Percentiles rank a stretch among this genome's conserved stretches.
phyloP scores from a whole-genome alignment of 2,329 filamentous ascomycete species.

The Verticillium longisporum region DNA sequence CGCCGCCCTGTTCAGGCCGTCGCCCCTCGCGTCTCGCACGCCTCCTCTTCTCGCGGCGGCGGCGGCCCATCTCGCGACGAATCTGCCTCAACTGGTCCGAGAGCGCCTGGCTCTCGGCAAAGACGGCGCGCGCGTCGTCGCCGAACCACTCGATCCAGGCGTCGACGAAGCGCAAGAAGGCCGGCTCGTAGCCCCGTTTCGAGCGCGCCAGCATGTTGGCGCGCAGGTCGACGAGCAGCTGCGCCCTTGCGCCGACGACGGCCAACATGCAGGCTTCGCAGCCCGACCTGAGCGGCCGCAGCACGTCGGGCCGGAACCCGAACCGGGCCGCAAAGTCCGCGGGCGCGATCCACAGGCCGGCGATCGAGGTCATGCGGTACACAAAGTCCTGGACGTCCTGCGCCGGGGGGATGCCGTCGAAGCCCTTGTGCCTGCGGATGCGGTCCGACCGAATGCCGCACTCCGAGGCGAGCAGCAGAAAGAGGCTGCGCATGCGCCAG shows the following conservation, averaged over 20 bases:
- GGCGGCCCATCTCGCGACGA: neutral
- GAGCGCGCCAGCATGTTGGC: slow-evolving; percentile 28
- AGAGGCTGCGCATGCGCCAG: slow-evolving; percentile 35
- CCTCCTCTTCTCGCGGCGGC: neutral
- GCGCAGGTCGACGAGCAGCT: slow-evolving; percentile 36
- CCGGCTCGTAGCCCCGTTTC: slow-evolving; percentile 16
- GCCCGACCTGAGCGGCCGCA: slow-evolving; percentile 21
- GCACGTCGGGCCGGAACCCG: slow-evolving; percentile 17
- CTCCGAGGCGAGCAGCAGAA: slow-evolving; percentile 33
- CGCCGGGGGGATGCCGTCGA: slow-evolving; percentile 1
- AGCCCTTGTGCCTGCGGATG: slow-evolving; percentile 14
- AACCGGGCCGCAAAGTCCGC: slow-evolving; percentile 27
- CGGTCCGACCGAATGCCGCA: slow-evolving; percentile 23
- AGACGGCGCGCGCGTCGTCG: slow-evolving; percentile 2
- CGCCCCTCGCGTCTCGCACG: neutral
- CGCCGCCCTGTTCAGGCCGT: neutral
- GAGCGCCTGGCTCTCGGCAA: slow-evolving; percentile 3
- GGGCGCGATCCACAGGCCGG: slow-evolving; percentile 30
- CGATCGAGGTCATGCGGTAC: slow-evolving; percentile 22
- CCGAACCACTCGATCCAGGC: slow-evolving; percentile 33
- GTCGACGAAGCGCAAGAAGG: slow-evolving; percentile 31
- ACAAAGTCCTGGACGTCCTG: slow-evolving; percentile 17
- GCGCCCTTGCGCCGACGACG: slow-evolving; percentile 34
- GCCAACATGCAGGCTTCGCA: slow-evolving; percentile 50
- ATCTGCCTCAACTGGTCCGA: slow-evolving; percentile 4